Evolutionary conservation across 768 basidiomycete genomes (phyloP), one percentile per base, ranked within the genome.

Genomic region (Tylopilus felleus): DNA sequence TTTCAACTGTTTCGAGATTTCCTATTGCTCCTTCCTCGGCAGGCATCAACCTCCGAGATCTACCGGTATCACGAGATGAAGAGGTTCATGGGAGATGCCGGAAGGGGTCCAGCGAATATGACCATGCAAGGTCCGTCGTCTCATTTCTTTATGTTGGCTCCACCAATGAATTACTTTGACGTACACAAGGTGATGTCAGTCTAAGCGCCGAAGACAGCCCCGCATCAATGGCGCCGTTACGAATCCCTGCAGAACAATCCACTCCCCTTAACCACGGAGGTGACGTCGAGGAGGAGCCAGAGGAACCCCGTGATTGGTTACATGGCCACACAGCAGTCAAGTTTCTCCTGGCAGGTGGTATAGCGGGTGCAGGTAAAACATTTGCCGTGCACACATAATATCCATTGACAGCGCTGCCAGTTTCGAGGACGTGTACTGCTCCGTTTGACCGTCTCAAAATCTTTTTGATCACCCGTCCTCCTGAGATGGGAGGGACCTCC

Each of bases 361-460:
- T 95, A 10, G 97, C 97, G 14, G 97, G 97, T 53, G 92, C 90
- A 57, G 90, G 95, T 93, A 66, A 73, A 83, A 70, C 29, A 1
- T 51, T 49, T 22, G 13, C 29, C 47, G 31, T 33, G 2, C 46
- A 29, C 21, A 16, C 43, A 31, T 33, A n/a, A 49, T 39, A 8
- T 19, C 40, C 25, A 6, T 51, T 62, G 41, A 50, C 53, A 57
- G 35, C 31, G 19, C 25, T 51, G 39, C 28, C n/a, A 97, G 97
- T 98, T 27, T 98, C 96, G 14, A 81, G 97, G 61, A 90, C 95
- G 42, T 94, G 92, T 55, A 99, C 97, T 0, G 97, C 97, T 7
- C 97, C 97, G 1, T 98, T 98, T 60, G 97, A 99, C 74, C 85
- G 97, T 50, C 77, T 99, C 47, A 99, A 96, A 71, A 82, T 99